Base-by-base conservation (phyloP, 768 basidiomycete genomes). In the Naganishia friedmannii region DNA sequence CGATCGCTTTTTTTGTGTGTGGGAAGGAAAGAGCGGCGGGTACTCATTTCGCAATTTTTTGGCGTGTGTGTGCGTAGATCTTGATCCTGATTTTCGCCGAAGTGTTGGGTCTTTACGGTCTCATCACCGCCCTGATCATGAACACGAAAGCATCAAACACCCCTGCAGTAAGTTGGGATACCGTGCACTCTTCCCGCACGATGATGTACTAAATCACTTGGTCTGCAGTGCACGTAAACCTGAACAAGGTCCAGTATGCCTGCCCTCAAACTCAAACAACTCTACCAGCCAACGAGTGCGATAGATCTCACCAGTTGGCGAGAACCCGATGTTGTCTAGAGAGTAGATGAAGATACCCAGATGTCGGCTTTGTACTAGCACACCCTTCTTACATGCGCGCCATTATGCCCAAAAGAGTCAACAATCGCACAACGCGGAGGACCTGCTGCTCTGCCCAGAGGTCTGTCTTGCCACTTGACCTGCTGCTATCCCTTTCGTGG, bases 121-220 rank as follows among this genome's bases (percentile, higher is more conserved):
- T 95, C 72, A 95, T 95, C 78, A 93, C 95, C 73, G 93, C 93
- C 19, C 88, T 96, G 54, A 95, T 95, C 84, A 91, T 95, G 89
- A 93, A 93, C 85, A 92, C 91, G 73, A 78, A 78, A 69, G 75
- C 80, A 37, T 29, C 42, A 17, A 53, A 68, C 29, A 72, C 71
- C 19, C 71, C 71, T 31, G 60, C 67, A 21, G 68, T 69, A 31
- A 63, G 68, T n/a, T 56, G 3, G 2, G 6, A 63, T 8, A 37
- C 57, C 21, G n/a, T n/a, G n/a, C 60, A 42, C 4, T 37, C 26
- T 46, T 23, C 13, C 34, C 21, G 2, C 7, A 37, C 34, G n/a
- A 37, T 5, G 23, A 51, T 12, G n/a, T 51, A 23, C 48, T 37
- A 23, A 23, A 42, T 2, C 34, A 17, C n/a, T 42, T 13, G 5